phyloP scores from a whole-genome alignment of 2,329 filamentous ascomycete species.

The Endocalyx cinctus region DNA sequence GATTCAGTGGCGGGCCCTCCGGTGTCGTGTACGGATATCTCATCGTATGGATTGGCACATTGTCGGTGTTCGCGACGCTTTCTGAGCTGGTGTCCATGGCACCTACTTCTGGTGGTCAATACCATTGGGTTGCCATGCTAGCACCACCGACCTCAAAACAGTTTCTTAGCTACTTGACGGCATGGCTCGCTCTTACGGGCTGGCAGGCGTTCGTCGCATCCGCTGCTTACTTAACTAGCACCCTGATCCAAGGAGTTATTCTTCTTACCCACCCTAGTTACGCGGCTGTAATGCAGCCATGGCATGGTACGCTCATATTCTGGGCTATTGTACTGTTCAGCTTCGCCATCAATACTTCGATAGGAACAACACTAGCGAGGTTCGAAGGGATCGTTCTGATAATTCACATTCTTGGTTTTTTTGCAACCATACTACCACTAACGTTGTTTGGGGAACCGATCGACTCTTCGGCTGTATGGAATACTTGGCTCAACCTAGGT shows the following conservation, averaged over 20 bases:
- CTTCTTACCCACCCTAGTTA: conserved; percentile 13
- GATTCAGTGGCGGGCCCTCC: conserved; percentile 15
- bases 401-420: conserved; percentile 39
- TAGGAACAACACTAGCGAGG: conserved; percentile 32
- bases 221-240: conserved; percentile 9
- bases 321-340: conserved; percentile 35
- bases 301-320: conserved; percentile 33
- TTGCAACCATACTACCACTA: conserved; percentile 35
- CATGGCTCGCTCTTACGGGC: conserved; percentile 16
- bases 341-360: conserved; percentile 37
- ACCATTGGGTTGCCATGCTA: conserved; percentile 16
- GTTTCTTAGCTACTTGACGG: conserved; percentile 15
- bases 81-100: conserved; percentile 15
- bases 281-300: conserved; percentile 24
- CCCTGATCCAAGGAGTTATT: conserved; percentile 17
- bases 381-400: conserved; percentile 38
- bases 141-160: conserved; percentile 10
- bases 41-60: conserved; percentile 15
- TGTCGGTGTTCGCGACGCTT: conserved; percentile 11
- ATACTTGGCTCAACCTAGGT: conserved; percentile 41
- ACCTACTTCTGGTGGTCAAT: conserved; percentile 15
- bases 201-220: conserved; percentile 14
- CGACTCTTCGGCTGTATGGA: conserved; percentile 38
- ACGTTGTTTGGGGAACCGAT: conserved; percentile 26
- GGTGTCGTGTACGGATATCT: conserved; percentile 13